Evolutionary conservation across 768 basidiomycete species (phyloP), one percentile per base, ranked within the genome.

Genomic region (Multifurca ochricompacta): DNA sequence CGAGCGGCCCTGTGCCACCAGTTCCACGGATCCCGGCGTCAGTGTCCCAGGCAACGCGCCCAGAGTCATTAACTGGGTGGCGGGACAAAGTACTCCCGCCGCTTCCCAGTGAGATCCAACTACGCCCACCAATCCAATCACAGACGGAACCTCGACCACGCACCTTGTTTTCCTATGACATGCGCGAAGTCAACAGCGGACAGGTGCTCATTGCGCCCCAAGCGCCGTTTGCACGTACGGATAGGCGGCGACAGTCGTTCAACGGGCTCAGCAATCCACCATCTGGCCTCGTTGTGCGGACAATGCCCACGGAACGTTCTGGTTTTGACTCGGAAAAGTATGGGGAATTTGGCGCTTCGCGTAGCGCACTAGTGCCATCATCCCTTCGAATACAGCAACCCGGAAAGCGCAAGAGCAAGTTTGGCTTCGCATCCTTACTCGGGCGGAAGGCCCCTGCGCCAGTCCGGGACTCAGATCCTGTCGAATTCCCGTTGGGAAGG

Each of bases 51-150:
- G 36, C 44, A 19, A 34, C 36, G 11, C 45, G 41, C 28, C 56
- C 31, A 40, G 40, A 49, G 7, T 35, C 65, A n/a, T 41, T 57
- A 23, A 25, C 59, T 44, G 58, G 77, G 51, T 69, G 73, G 16
- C 73, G 84, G 45, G 87, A 91, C 56, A 91, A 91, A 63, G 84
- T 81, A 5, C 69, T 91, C 3, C 89, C 89, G 4, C 88, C 89
- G 9, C 75, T 91, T 37, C 89, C 85, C 2, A 77, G 73, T 14
- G 77, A 79, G 21, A 42, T 52, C 10, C 59, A 60, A 8, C 57
- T 62, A n/a, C 66, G 67, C 39, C 62, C 66, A 52, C 61, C 67
- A 18, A 63, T 61, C 2, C 58, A 61, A 30, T 46, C 57, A 9
- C 49, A 61, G 51, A 51, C 63, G 4, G 82, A 83, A 37, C 58